phyloP scores from a whole-genome alignment of 352 stramenopile species.

The Thraustochytrium striatum region DNA sequence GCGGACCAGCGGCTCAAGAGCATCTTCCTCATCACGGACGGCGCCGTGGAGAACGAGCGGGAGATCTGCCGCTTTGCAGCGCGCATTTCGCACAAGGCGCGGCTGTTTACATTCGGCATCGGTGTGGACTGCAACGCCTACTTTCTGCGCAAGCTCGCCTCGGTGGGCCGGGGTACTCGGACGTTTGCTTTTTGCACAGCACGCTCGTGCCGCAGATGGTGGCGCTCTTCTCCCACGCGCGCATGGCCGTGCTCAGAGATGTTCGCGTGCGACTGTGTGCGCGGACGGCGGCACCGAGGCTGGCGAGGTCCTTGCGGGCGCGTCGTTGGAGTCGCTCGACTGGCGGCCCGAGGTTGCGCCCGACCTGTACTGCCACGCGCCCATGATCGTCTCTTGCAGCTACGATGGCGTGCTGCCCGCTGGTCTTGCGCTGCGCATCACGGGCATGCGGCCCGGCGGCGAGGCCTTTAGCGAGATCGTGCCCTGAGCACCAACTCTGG shows the following conservation, averaged over 20 bases:
- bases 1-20: background rate
- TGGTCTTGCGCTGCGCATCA: background rate
- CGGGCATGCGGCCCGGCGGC: slow-evolving; percentile 1
- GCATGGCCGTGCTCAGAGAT: slow-evolving; percentile 18
- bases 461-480: background rate
- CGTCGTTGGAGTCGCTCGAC: background rate
- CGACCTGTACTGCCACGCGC: slow-evolving; percentile 44
- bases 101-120: slow-evolving; percentile 48
- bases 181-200: background rate
- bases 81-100: background rate
- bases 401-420: slow-evolving; percentile 17
- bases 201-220: background rate
- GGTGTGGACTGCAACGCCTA: slow-evolving; percentile 42
- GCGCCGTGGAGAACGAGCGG: slow-evolving; percentile 39
- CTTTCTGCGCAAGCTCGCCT: slow-evolving; percentile 38
- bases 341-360: slow-evolving; percentile 25
- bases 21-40: slow-evolving; percentile 50
- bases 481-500: background rate
- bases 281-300: background rate
- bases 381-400: background rate
- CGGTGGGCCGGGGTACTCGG: slow-evolving; percentile 18
- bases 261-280: background rate
- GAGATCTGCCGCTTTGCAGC: slow-evolving; percentile 27
- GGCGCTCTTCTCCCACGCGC: slow-evolving; percentile 1
- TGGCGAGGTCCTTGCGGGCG: background rate